Evolutionary conservation across 345 rosid genomes (phyloP), one percentile per base, ranked within the genome.

Genomic region (Acer saccharum): DNA sequence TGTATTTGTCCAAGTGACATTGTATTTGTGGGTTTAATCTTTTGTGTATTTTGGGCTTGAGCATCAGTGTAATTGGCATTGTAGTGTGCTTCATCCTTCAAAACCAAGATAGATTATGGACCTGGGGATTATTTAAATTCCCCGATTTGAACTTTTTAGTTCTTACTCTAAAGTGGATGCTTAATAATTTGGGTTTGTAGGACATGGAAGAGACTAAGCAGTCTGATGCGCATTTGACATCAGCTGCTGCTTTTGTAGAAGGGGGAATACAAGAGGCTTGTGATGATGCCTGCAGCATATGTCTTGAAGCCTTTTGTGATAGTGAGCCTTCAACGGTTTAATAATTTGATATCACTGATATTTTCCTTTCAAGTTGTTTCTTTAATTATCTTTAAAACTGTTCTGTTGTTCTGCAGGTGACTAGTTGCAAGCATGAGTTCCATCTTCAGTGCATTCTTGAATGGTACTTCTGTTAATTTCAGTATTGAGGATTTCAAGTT

Each of bases 371-470:
- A 18, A 3, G 46, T 10, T 62, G 63, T 80, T 68, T 43, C 73
- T 78, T 76, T 2, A 6, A 21, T 72, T 60, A 16, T 27, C 35
- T 61, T 58, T 35, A 32, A 35, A 46, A 14, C 43, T 32, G 18
- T 58, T 20, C 43, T 55, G 17, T 9, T 71, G 62, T 70, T 48
- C 78, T 57, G 74, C 87, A 95, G 99, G 83, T 94, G 84, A 92
- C 97, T 80, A 84, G 83, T 79, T 96, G 99, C 92, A 96, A 89
- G 93, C 99, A 96, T 35, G 98, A 96, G 88, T 96, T 82, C 84
- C 99, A 96, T 85, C 97, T 96, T 70, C 99, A 94, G 84, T 96
- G 99, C 83, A 84, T 96, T 63, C 99, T 96, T 54, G 99, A 96
- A 82, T 96, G 99, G 98, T 95, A 86, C 71, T 23, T 79, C 61